Conservation (phyloP, 2,329 filamentous ascomycete species). For the Myriosclerotinia curreyana region DNA sequence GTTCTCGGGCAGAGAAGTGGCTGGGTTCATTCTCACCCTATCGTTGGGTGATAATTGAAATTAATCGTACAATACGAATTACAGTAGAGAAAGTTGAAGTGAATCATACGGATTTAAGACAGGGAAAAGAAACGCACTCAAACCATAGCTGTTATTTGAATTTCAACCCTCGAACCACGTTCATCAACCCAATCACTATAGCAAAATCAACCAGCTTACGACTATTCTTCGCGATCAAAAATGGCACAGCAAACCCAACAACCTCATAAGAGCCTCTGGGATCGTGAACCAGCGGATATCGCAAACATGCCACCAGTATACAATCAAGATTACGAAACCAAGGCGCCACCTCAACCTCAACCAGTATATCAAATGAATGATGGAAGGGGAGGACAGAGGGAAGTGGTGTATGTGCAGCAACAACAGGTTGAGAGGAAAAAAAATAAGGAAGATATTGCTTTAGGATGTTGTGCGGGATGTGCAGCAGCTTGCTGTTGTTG, state of each 20-base stretch:
- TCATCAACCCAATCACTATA: neutral
- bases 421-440: neutral
- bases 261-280: conserved; percentile 16
- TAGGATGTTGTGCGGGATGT: conserved; percentile 16
- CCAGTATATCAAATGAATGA: neutral
- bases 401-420: conserved; percentile 15
- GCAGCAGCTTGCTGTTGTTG: conserved; percentile 12
- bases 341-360: neutral
- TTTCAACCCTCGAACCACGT: neutral
- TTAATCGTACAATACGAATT: neutral
- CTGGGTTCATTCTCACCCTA: conserved; percentile 3
- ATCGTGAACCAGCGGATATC: conserved; percentile 16
- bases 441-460: conserved; percentile 9
- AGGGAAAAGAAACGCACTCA: neutral
- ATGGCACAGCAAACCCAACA: conserved; percentile 9
- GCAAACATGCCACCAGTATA: conserved; percentile 16
- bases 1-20: neutral
- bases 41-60: neutral
- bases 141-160: neutral
- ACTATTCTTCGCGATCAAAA: neutral
- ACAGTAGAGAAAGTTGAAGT: neutral
- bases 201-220: neutral
- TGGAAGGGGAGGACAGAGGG: neutral
- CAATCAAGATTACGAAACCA: conserved; percentile 9
- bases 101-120: neutral